Base-by-base conservation (phyloP, 345 rosid species). In the Murraya koenigii region DNA sequence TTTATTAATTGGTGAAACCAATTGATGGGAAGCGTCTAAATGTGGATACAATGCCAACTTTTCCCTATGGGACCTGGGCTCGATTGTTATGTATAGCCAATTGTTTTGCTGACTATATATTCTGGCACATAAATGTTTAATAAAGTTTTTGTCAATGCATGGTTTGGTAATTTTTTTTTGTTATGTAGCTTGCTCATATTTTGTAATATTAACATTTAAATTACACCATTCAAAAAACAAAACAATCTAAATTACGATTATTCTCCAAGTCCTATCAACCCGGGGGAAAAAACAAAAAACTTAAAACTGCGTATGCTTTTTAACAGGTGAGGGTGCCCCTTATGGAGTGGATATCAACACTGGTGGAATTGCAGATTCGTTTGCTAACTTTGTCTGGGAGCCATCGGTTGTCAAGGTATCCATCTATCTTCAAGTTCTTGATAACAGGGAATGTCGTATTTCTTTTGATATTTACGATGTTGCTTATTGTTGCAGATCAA, bases 361-460 rank as follows among this genome's bases (percentile, higher is more conserved):
- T 14, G 98, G 98, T 52, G 99, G 97, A 82, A 92, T 97, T 39
- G 92, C 92, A 3, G 98, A 97, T 86, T 94, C 99, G 35, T 94
- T 90, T 90, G 90, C 96, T 23, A 93, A 90, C 89, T 94, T 97
- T 78, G 98, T 97, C 7, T 97, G 99, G 99, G 99, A 97, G 78
- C 99, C 99, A 76, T 88, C 99, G 22, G 98, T 94, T 69, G 99
- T 94, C 15, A 94, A 97, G 98, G 99, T 85, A 66, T 11, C n/a
- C 62, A 11, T 70, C 30, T 22, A 58, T 77, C 25, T 66, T 71
- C 33, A 58, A 19, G 47, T 72, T 74, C 55, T 56, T 32, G 22
- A 41, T 44, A 33, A 26, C 35, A 28, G 17, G 30, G 22, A 5
- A 20, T 62, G 0, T 23, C 56, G 39, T 23, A 38, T 56, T 23